Evolutionary conservation across 805 yeast genomes (phyloP), one percentile per base, ranked within the genome.

Genomic region (Myxozyma neglecta): DNA sequence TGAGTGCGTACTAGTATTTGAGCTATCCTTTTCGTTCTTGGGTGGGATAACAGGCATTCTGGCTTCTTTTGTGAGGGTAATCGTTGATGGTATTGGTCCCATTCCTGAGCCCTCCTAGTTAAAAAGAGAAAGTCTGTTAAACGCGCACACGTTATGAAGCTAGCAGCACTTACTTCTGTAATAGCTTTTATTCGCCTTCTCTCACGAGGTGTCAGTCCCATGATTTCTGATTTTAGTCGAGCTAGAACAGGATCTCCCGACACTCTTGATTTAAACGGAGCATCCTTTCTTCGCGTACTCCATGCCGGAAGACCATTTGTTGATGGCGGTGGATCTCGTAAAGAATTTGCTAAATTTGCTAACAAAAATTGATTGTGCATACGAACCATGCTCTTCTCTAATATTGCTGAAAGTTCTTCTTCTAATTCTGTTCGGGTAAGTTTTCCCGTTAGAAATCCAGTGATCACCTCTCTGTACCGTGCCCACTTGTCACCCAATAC

Each of bases 41-140:
- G 86, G 85, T 3, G 99, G 99, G 24, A 93, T 85, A 69, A 88
- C 89, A 0, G 98, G 97, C 53, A 87, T 79, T 71, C 85, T 76
- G 0, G 90, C 83, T 70, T 75, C 77, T 6, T 80, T 70, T 7
- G 80, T 74, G 13, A 68, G 48, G 6, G 75, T 68, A 36, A 77
- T 64, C 11, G 76, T 67, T 32, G 77, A 74, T 10, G 76, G 73
- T 6, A 71, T 55, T 0, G 74, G 70, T 5, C 88, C 88, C 62
- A 83, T 81, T 74, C 89, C 89, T 13, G 96, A 93, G 2, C 91
- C 81, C 48, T 92, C 97, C 70, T 86, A 37, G 20, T 35, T 8
- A 6, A 6, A 37, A 42, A 11, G 36, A 14, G 4, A 35, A 14
- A 10, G 44, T 18, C 24, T 13, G 20, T 16, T n/a, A 13, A 42